phyloP scores from a whole-genome alignment of 1,284 basidiomycete species.

The Pascua sp. region DNA sequence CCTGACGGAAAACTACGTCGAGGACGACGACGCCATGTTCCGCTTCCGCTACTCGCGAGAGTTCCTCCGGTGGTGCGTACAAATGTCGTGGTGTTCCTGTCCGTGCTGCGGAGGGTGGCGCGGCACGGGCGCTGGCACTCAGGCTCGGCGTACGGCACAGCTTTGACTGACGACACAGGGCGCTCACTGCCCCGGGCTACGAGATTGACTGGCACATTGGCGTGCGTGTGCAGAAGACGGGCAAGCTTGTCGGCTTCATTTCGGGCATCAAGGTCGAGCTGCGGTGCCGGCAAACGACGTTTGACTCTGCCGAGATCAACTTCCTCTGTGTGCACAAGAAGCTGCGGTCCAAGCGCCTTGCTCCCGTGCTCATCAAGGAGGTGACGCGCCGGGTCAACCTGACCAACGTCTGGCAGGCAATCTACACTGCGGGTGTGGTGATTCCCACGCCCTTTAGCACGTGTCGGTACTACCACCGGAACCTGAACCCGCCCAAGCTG shows the following conservation, averaged over 20 bases:
- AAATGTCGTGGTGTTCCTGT: not conserved
- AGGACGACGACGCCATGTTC: constrained; percentile 93
- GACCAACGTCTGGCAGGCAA: constrained; percentile 89
- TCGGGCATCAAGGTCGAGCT: constrained; percentile 86
- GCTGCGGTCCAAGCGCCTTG: constrained; percentile 87
- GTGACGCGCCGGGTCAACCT: constrained; percentile 91
- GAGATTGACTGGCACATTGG: constrained; percentile 92
- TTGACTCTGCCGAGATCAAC: constrained; percentile 86
- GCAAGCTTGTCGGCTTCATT: constrained; percentile 97
- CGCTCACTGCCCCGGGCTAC: constrained; percentile 89
- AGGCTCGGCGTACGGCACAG: not conserved
- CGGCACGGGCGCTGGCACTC: no score
- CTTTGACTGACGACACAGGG: constrained; percentile 58
- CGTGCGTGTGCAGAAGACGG: constrained; percentile 81
- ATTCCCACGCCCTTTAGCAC: constrained; percentile 85
- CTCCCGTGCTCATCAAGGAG: constrained; percentile 97
- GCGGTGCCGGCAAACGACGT: constrained; percentile 70
- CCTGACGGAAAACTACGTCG: constrained; percentile 90
- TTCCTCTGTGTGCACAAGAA: constrained; percentile 99
- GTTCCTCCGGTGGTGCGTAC: constrained; percentile 79
- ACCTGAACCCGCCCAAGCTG: constrained; percentile 87
- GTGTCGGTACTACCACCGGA: constrained; percentile 89
- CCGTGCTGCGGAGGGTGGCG: no score
- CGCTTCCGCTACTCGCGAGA: constrained; percentile 94
- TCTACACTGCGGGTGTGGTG: constrained; percentile 90